Evolutionary conservation across 2,329 filamentous ascomycete genomes (phyloP).

Genomic region (Sporothrix curviconia): DNA sequence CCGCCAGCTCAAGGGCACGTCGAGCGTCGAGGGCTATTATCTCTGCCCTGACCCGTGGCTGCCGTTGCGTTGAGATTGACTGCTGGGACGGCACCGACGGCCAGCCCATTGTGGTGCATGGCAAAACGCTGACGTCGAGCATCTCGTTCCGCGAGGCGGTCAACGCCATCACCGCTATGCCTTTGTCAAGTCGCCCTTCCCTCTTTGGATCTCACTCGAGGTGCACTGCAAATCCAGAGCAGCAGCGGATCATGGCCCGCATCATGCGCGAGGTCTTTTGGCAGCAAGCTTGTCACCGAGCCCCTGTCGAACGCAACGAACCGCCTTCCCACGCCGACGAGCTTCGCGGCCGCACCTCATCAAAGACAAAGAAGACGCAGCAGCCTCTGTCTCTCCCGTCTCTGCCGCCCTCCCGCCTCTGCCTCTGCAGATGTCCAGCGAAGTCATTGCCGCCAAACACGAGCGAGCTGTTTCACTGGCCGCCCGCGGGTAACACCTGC

Average conservation of each 20-base stretch:
- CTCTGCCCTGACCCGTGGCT: conserved; percentile 76
- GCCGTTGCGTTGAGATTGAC: conserved; percentile 93
- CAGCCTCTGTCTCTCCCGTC: conserved; percentile 26
- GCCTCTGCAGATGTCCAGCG: conserved; percentile 16
- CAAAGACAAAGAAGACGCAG: conserved; percentile 84
- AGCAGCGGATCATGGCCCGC: conserved; percentile 82
- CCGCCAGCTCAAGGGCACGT: conserved; percentile 80
- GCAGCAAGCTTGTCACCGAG: conserved; percentile 68
- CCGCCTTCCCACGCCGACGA: conserved; percentile 77
- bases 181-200: conserved; percentile 79
- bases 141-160: conserved; percentile 90
- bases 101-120: conserved; percentile 84
- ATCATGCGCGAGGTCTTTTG: conserved; percentile 83
- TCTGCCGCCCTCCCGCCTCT: neutral
- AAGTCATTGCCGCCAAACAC: conserved; percentile 19
- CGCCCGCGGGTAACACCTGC: conserved; percentile 60
- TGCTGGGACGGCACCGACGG: conserved; percentile 94
- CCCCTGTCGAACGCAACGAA: conserved; percentile 63
- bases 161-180: conserved; percentile 88
- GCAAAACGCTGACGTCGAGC: conserved; percentile 78
- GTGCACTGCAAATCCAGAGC: conserved; percentile 80
- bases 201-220: conserved; percentile 89
- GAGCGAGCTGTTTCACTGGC: conserved; percentile 26
- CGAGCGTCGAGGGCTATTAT: conserved; percentile 96
- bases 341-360: conserved; percentile 78